phyloP scores from a whole-genome alignment of 257 asterid species.

The Schizonepeta tenuifolia region DNA sequence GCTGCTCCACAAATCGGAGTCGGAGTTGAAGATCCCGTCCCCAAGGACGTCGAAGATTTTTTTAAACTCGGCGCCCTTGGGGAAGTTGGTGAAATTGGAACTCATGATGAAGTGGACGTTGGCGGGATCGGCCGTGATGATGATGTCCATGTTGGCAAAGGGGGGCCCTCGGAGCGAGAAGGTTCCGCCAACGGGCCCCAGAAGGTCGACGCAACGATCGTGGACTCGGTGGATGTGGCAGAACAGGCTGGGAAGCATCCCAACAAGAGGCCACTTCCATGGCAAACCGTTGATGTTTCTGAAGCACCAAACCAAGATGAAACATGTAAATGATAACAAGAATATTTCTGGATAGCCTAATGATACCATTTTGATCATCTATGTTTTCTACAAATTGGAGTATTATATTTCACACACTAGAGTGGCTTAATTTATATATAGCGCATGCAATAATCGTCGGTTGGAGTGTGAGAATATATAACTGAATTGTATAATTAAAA shows the following conservation, averaged over 20 bases:
- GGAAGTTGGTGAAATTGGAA: constrained; percentile 53
- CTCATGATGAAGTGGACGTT: constrained; percentile 65
- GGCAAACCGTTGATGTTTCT: constrained; percentile 37
- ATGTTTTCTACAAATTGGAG: neutral
- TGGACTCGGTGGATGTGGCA: constrained; percentile 42
- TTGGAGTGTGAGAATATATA: constrained; percentile 38
- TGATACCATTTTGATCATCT: constrained; percentile 29
- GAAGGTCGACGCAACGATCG: constrained; percentile 36
- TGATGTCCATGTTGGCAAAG: constrained; percentile 45
- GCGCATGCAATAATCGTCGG: constrained; percentile 24
- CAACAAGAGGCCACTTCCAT: constrained; percentile 51
- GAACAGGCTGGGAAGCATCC: constrained; percentile 49
- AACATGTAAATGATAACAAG: constrained; percentile 34
- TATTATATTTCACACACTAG: neutral
- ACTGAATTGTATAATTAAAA: neutral
- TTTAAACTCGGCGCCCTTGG: constrained; percentile 52
- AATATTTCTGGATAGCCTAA: constrained; percentile 40
- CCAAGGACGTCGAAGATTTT: constrained; percentile 57
- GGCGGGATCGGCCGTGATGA: constrained; percentile 54
- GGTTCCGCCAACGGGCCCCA: constrained; percentile 38
- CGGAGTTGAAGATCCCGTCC: constrained; percentile 59
- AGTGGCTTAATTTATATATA: constrained; percentile 37
- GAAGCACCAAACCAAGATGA: constrained; percentile 31
- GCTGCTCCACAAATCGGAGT: constrained; percentile 49
- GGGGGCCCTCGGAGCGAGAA: constrained; percentile 38